Percentiles rank a stretch among this genome's conserved stretches.
These are phyloP conservation scores for Aspergillus panamensis DNA, from an alignment of 495 filamentous ascomycete genomes.

Conservation along the genomic window DNA sequence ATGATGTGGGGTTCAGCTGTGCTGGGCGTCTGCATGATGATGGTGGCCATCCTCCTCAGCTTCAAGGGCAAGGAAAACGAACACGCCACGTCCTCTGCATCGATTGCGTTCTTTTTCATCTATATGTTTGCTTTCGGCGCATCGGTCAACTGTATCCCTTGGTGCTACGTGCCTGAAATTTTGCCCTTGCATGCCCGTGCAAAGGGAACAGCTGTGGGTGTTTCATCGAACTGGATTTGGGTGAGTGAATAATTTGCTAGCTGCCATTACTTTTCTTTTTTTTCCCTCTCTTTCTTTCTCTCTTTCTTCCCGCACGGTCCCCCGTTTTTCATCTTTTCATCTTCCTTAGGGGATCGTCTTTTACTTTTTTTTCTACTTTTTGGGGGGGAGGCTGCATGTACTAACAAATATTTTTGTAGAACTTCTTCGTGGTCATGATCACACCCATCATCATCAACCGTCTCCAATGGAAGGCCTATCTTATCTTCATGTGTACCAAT, in stretches of 20 bases:
- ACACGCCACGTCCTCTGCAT: conserved; percentile 34
- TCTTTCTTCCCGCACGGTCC: background rate
- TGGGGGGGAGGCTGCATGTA: background rate
- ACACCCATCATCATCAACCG: conserved; percentile 53
- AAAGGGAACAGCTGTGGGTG: conserved; percentile 41
- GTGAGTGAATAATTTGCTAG: conserved; percentile 12
- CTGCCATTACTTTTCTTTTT: background rate
- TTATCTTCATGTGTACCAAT: conserved; percentile 59
- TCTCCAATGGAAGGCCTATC: conserved; percentile 56
- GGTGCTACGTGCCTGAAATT: conserved; percentile 47
- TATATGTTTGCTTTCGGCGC: conserved; percentile 51
- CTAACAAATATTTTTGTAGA: conserved; percentile 19
- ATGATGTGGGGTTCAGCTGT: conserved; percentile 56
- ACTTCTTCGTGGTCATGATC: conserved; percentile 59
- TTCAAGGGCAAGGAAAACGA: conserved; percentile 29
- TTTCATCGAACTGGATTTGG: conserved; percentile 45
- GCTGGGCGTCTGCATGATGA: conserved; percentile 48
- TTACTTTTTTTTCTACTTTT: too few species aligned
- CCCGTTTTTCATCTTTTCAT: background rate
- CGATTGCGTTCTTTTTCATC: conserved; percentile 46
- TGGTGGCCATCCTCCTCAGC: conserved; percentile 49
- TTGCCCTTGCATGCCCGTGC: conserved; percentile 41
- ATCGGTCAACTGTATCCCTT: conserved; percentile 46
- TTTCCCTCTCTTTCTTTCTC: background rate
- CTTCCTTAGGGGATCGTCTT: background rate